phyloP scores from a whole-genome alignment of 768 basidiomycete species.

The Collybia mongolica region DNA sequence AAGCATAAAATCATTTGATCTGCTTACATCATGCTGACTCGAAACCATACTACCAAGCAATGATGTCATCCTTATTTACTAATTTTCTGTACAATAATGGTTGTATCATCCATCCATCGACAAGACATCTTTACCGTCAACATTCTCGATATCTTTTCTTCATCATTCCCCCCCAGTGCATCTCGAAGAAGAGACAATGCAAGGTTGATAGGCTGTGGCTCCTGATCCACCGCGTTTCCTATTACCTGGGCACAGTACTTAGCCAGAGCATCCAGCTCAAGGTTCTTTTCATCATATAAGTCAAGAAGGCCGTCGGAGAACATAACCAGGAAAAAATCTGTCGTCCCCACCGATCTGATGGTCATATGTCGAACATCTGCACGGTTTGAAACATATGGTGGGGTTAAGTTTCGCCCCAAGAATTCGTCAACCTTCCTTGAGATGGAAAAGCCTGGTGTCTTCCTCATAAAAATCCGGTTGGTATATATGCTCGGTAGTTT shows the following conservation, averaged over 20 bases:
- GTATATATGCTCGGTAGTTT: conserved; percentile 51
- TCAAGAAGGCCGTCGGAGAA: conserved; percentile 54
- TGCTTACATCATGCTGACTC: not conserved
- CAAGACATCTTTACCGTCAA: conserved; percentile 46
- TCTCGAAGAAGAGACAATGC: conserved; percentile 43
- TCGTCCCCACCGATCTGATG: conserved; percentile 17
- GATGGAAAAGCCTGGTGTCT: conserved; percentile 33
- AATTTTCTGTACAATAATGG: conserved; percentile 40
- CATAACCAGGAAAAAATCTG: conserved; percentile 39
- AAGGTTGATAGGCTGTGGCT: conserved; percentile 13
- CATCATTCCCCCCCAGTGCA: conserved; percentile 42
- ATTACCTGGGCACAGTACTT: conserved; percentile 37
- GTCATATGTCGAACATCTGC: conserved; percentile 42
- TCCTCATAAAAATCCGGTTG: conserved; percentile 41
- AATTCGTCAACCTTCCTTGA: conserved; percentile 38
- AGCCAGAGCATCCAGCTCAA: conserved; percentile 24
- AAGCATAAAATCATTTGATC: not conserved
- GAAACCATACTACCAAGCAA: not conserved
- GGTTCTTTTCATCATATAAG: conserved; percentile 33
- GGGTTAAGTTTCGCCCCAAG: conserved; percentile 44
- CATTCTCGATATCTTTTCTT: conserved; percentile 38
- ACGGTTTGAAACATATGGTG: conserved; percentile 49
- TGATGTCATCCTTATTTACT: conserved; percentile 5
- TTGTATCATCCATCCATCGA: conserved; percentile 62
- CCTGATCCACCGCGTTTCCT: conserved; percentile 12